These are phyloP conservation scores for Phialocephala sp. DNA, from an alignment of 2,329 filamentous ascomycete species.

Conservation along the genomic window DNA sequence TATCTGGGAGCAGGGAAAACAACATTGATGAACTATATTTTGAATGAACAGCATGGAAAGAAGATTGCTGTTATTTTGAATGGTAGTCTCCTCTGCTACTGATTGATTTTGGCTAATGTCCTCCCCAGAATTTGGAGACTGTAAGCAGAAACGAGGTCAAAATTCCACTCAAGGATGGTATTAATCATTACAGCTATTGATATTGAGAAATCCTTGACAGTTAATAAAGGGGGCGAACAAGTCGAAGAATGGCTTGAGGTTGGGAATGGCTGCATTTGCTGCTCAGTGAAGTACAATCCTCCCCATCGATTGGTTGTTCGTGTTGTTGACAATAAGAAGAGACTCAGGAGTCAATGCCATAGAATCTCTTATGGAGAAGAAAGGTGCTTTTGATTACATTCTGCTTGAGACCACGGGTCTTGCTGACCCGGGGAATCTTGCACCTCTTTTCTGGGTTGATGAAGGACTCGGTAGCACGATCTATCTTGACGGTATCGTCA, in stretches of 20 bases:
- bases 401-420: constrained; percentile 94
- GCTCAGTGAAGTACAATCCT: constrained; percentile 79
- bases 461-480: constrained; percentile 94
- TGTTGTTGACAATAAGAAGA: constrained; percentile 50
- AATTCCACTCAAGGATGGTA: constrained; percentile 7
- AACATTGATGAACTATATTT: constrained; percentile 92
- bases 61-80: constrained; percentile 98
- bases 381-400: constrained; percentile 96
- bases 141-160: constrained; percentile 52
- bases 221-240: constrained; percentile 81
- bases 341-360: constrained; percentile 94
- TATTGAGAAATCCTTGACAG: constrained; percentile 93
- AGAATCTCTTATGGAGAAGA: constrained; percentile 92
- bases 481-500: constrained; percentile 96
- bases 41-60: constrained; percentile 94
- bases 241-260: constrained; percentile 96
- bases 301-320: background rate
- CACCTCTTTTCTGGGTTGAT: constrained; percentile 96
- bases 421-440: constrained; percentile 93
- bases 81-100: constrained; percentile 53
- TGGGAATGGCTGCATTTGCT: constrained; percentile 96
- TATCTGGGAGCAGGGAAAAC: constrained; percentile 97
- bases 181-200: constrained; percentile 66
- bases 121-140: constrained; percentile 76
- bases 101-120: constrained; percentile 24